phyloP scores from a whole-genome alignment of 192 early-diverging fungal species.

The Podila horticola region DNA sequence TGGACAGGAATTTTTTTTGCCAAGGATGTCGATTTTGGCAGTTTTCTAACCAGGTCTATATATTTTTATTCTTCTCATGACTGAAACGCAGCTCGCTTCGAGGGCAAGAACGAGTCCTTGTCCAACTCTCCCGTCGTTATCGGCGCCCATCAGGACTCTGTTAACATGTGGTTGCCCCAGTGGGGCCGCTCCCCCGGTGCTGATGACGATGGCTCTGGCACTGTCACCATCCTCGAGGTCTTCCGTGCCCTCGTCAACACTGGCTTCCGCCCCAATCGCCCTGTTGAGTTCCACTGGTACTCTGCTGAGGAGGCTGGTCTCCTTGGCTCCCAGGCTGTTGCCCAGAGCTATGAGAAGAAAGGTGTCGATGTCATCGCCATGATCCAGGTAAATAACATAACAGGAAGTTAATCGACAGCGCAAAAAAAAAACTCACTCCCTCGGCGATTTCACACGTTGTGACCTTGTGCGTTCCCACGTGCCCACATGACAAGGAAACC shows the following conservation, averaged over 20 bases:
- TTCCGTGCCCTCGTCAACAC: slow-evolving; percentile 77
- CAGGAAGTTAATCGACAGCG: not conserved
- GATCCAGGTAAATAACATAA: slow-evolving; percentile 69
- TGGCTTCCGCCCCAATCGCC: slow-evolving; percentile 73
- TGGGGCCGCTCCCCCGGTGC: slow-evolving; percentile 79
- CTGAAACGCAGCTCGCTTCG: slow-evolving; percentile 74
- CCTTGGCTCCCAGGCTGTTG: slow-evolving; percentile 88
- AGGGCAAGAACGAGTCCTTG: slow-evolving; percentile 60
- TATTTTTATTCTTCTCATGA: not conserved
- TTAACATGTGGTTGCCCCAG: slow-evolving; percentile 86
- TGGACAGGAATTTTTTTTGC: no score
- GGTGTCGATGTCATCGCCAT: slow-evolving; percentile 75
- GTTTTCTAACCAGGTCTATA: not conserved
- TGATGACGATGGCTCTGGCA: slow-evolving; percentile 93
- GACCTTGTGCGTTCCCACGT: not conserved
- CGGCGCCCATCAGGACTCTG: slow-evolving; percentile 91
- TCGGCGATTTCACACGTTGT: not conserved
- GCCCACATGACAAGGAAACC: not conserved
- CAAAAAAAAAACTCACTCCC: not conserved
- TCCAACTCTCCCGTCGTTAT: slow-evolving; percentile 79
- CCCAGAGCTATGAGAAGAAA: slow-evolving; percentile 70
- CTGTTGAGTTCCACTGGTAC: slow-evolving; percentile 99
- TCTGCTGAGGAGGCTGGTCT: slow-evolving; percentile 92
- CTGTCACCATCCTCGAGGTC: slow-evolving; percentile 89
- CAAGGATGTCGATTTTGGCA: not conserved